Conservation (phyloP, 495 filamentous ascomycete species). For the Daldinia decipiens region DNA sequence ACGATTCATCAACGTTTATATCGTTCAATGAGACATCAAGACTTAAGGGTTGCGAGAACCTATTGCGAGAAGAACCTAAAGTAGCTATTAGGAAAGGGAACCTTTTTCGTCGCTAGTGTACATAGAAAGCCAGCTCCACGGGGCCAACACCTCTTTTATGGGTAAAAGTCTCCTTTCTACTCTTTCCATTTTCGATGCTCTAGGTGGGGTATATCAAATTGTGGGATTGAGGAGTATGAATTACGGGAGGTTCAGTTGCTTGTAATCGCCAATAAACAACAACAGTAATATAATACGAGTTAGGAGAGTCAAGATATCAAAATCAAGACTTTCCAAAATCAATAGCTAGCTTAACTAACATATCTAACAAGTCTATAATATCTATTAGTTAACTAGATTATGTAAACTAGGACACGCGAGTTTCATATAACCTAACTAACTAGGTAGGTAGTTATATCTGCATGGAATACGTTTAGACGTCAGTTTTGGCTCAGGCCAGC, state of each 20-base stretch:
- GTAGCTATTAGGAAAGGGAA: background rate
- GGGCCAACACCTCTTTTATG: background rate
- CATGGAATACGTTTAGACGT: conserved; percentile 14
- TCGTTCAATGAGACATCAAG: background rate
- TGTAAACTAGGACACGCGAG: conserved; percentile 21
- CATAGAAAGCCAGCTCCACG: background rate
- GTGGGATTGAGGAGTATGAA: background rate
- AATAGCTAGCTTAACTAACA: background rate
- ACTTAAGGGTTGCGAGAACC: conserved; percentile 2
- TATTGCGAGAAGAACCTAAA: background rate
- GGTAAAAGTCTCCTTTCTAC: background rate
- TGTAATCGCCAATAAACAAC: background rate
- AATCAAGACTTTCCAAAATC: background rate
- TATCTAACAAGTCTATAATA: background rate
- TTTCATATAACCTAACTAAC: no score
- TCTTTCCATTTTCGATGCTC: no score
- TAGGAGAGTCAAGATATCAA: no score
- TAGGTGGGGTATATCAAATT: background rate
- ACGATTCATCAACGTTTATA: conserved; percentile 4
- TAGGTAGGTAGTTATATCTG: no score
- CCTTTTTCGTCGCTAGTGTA: conserved; percentile 4
- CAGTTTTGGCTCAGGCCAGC: conserved; percentile 26
- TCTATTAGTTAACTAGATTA: background rate
- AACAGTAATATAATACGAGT: no score
- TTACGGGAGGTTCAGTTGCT: background rate